A percentile compares a stretch with the other conserved stretches of the same genome.
phyloP scores from a whole-genome alignment of 1,284 basidiomycete genomes.

The Fomitopsis betulina region DNA sequence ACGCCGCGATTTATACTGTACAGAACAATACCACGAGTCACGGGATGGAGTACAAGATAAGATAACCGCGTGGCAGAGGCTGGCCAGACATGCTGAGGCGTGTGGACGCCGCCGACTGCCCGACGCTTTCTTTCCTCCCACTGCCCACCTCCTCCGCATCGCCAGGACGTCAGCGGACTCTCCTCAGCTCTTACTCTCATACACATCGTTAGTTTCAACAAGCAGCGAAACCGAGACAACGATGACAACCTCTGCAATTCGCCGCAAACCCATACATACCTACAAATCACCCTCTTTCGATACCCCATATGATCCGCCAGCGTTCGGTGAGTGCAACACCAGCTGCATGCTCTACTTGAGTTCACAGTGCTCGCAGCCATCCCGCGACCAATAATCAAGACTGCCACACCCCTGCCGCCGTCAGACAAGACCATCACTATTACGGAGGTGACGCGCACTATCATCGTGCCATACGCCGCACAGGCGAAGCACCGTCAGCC shows the following conservation, averaged over 20 bases:
- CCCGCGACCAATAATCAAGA: background rate
- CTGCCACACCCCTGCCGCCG: background rate
- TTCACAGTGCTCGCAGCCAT: background rate
- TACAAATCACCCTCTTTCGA: slow-evolving; percentile 28
- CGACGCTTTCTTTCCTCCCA: slow-evolving; percentile 5
- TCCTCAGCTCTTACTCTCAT: background rate
- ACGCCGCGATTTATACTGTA: background rate
- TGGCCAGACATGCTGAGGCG: background rate
- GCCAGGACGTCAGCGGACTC: background rate
- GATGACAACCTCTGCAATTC: slow-evolving; percentile 17
- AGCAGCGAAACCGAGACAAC: background rate
- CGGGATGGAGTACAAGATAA: slow-evolving; percentile 9
- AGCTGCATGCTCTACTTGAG: background rate
- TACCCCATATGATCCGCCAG: slow-evolving; percentile 15
- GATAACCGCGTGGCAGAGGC: slow-evolving; percentile 18
- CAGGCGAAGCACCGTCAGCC: slow-evolving; percentile 36
- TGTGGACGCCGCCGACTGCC: background rate
- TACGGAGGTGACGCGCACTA: slow-evolving; percentile 8
- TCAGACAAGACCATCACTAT: background rate
- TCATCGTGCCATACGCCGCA: slow-evolving; percentile 10
- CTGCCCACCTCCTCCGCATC: background rate
- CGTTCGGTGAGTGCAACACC: slow-evolving; percentile 11
- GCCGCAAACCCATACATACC: slow-evolving; percentile 28
- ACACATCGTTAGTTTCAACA: background rate
- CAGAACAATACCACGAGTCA: background rate